These are phyloP conservation scores for Gracilaria gracilis DNA, from an alignment of 23 red algal genomes.

Conservation along the genomic window DNA sequence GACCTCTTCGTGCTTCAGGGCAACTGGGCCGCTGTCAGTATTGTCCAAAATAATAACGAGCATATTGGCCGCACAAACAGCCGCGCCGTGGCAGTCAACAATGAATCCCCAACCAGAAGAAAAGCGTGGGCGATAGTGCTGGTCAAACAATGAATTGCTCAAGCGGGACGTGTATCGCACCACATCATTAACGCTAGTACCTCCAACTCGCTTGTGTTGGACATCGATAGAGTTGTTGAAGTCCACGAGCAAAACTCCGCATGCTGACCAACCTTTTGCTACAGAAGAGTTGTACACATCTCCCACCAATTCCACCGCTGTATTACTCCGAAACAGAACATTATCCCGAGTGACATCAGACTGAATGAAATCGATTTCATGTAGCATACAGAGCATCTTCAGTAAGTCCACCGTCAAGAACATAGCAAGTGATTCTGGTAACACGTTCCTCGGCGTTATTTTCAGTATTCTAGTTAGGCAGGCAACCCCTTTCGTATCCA, in stretches of 20 bases:
- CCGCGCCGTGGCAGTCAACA: conserved; percentile 57
- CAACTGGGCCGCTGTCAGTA: background rate
- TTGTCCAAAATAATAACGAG: background rate
- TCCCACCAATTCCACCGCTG: conserved; percentile 15
- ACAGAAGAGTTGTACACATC: conserved; percentile 19
- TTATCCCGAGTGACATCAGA: conserved; percentile 52
- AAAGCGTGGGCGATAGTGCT: background rate
- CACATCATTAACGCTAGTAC: conserved; percentile 7
- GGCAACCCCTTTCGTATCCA: conserved; percentile 17
- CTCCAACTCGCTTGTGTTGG: conserved; percentile 14
- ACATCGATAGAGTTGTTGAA: conserved; percentile 64
- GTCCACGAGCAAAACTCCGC: conserved; percentile 58
- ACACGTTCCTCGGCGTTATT: background rate
- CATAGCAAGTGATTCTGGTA: conserved; percentile 63
- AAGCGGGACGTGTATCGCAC: conserved; percentile 5
- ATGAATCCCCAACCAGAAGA: conserved; percentile 32
- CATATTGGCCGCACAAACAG: conserved; percentile 56
- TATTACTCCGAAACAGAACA: conserved; percentile 56
- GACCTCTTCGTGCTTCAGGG: conserved; percentile 31
- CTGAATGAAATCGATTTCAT: conserved; percentile 59
- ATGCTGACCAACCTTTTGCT: conserved; percentile 31
- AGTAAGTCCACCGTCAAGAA: conserved; percentile 63
- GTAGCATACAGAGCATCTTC: conserved; percentile 35
- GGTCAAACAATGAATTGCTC: conserved; percentile 2
- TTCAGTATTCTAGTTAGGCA: conserved; percentile 18